Conservation (phyloP, 345 rosid genomes). For the Citrus glauca region DNA sequence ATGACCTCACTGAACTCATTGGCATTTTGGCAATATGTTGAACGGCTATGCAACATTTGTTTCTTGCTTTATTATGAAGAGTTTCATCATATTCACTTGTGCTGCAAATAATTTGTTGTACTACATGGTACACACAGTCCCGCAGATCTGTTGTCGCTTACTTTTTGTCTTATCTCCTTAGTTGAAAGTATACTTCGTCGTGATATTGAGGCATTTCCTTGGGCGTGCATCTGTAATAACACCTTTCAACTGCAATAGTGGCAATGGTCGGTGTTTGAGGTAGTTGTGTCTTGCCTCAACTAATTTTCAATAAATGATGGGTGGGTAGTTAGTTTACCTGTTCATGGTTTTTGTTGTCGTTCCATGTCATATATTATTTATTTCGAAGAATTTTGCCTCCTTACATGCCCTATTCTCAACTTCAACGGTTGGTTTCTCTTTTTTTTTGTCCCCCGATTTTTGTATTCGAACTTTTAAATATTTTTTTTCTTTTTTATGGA, state of each 20-base stretch:
- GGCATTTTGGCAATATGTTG: conserved; percentile 13
- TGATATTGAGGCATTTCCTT: no score
- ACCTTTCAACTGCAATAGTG: background rate
- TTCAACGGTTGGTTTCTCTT: no score
- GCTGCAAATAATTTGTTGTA: background rate
- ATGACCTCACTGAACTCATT: conserved; percentile 16
- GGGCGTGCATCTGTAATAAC: background rate
- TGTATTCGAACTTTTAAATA: no score
- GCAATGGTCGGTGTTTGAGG: background rate
- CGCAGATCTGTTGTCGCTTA: no score
- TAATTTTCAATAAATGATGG: no score
- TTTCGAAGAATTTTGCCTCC: no score
- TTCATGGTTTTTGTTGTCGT: background rate
- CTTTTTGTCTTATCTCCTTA: no score
- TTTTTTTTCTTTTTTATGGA: no score
- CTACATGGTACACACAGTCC: background rate
- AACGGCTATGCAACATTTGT: conserved; percentile 1
- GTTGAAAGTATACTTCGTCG: no score
- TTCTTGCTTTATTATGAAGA: background rate
- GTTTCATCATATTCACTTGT: background rate
- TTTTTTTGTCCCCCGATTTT: no score
- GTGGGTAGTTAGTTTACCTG: background rate
- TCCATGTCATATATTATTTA: no score
- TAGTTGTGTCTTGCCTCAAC: background rate
- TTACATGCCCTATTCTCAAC: no score